These are phyloP conservation scores for Lichtheimia ornata DNA, from an alignment of 371 early-diverging fungal species.

Conservation along the genomic window DNA sequence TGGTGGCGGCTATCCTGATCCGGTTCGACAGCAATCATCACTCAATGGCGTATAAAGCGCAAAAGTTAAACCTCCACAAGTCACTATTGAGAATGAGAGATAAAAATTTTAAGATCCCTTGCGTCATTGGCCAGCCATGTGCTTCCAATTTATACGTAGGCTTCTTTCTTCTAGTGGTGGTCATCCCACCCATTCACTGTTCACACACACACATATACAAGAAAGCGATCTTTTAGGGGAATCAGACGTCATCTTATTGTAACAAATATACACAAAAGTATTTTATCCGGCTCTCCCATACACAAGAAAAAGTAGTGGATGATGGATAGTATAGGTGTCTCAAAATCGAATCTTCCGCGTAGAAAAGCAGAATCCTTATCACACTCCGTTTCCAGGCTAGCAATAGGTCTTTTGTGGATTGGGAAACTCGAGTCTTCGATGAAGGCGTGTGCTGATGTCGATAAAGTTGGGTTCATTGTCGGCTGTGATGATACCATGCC, in stretches of 20 bases:
- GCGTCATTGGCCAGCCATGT: background rate
- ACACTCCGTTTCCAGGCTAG: background rate
- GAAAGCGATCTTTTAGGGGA: background rate
- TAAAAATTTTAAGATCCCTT: background rate
- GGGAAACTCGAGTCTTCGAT: slow-evolving; percentile 70
- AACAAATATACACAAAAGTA: background rate
- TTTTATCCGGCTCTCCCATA: slow-evolving; percentile 1
- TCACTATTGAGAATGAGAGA: background rate
- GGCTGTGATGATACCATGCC: slow-evolving; percentile 72
- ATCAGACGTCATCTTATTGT: background rate
- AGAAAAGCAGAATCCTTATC: background rate
- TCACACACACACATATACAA: background rate
- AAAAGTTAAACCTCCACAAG: background rate
- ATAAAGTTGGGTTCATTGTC: slow-evolving; percentile 84
- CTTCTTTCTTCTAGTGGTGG: background rate
- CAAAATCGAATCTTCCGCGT: no score
- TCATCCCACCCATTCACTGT: background rate
- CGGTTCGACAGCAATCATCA: background rate
- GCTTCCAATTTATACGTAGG: background rate
- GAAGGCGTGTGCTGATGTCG: slow-evolving; percentile 66
- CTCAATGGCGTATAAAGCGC: slow-evolving; percentile 8
- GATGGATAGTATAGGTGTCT: no score
- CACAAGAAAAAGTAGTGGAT: background rate
- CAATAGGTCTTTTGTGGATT: slow-evolving; percentile 42
- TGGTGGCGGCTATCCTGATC: background rate